phyloP scores from a whole-genome alignment of 1,284 basidiomycete genomes.

The Ustilago hordei region DNA sequence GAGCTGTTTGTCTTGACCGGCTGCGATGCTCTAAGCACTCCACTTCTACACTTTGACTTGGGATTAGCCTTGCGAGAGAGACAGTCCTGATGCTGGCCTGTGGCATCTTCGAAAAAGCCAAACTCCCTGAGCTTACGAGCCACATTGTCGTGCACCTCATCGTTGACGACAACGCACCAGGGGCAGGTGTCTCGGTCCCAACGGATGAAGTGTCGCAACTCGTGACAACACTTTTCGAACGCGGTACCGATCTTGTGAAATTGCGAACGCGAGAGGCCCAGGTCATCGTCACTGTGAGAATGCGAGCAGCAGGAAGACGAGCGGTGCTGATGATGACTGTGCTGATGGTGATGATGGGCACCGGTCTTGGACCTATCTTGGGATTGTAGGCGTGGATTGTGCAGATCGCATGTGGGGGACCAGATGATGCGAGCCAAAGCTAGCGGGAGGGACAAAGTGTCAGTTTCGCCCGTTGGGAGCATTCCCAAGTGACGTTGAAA shows the following conservation, averaged over 20 bases:
- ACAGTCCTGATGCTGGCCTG: constrained; percentile 5
- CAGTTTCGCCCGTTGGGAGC: background rate
- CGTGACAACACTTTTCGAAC: constrained; percentile 12
- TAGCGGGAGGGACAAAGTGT: constrained; percentile 4
- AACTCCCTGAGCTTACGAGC: constrained; percentile 9
- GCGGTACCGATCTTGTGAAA: constrained; percentile 8
- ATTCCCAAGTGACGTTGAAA: background rate
- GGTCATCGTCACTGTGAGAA: background rate
- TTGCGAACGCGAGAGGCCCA: background rate
- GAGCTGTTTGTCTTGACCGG: background rate
- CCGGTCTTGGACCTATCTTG: background rate
- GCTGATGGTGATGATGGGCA: background rate
- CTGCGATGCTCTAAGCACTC: background rate
- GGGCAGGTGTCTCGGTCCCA: constrained; percentile 8
- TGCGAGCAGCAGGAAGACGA: constrained; percentile 4
- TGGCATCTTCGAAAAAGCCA: constrained; percentile 16
- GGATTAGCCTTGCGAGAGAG: constrained; percentile 6
- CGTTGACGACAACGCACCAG: background rate
- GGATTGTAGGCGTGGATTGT: constrained; percentile 1
- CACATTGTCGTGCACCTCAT: background rate
- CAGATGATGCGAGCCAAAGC: constrained; percentile 7
- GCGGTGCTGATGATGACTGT: background rate
- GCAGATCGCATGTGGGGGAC: background rate
- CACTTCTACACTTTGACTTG: constrained; percentile 7
- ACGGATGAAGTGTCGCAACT: constrained; percentile 8